Evolutionary conservation across 805 yeast genomes (phyloP), one percentile per base, ranked within the genome.

Genomic region (Candida piceae): DNA sequence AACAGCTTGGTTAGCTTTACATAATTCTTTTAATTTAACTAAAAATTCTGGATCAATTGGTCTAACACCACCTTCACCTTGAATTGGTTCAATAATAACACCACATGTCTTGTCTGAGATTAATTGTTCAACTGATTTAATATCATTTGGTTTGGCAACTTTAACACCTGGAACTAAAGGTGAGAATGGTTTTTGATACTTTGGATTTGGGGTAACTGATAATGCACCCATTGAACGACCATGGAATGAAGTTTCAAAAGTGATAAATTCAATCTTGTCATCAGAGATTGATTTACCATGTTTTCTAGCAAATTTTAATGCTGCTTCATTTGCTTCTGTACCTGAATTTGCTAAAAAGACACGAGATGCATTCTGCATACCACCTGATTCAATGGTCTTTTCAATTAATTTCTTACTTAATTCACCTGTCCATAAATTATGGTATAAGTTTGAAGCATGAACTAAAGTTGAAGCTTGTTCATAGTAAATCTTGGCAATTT

Each of bases 11-110:
- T 80, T 70, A 38, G 79, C 71, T 39, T 66, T 64, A 58, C 96
- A 86, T 39, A 84, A 62, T 50, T 74, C 60, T 48, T 82, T 80
- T 57, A 90, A 65, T 34, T 76, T 77, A 4, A 68, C 55, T 44
- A 90, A 68, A 55, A 85, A 88, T 29, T 78, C 84, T 0, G 62
- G 48, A 26, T 74, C 69, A 40, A 86, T 74, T 16, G 81, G 77
- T 53, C 79, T 77, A 15, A 90, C 80, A 39, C 98, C 98, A 40
- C 98, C 97, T 66, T 90, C 98, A 49, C 97, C 98, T 67, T 93
- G 98, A 41, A 93, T 81, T 16, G 98, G 98, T 64, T 93, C 98
- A 26, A 93, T 80, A 38, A 93, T 93, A 21, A 93, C 93, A 36
- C 89, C 98, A 50, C 95, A 86, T 1, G 89, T 81, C 46, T 77